Conservation (phyloP, 108 stramenopile genomes). For the Skeletonema menzelii region DNA sequence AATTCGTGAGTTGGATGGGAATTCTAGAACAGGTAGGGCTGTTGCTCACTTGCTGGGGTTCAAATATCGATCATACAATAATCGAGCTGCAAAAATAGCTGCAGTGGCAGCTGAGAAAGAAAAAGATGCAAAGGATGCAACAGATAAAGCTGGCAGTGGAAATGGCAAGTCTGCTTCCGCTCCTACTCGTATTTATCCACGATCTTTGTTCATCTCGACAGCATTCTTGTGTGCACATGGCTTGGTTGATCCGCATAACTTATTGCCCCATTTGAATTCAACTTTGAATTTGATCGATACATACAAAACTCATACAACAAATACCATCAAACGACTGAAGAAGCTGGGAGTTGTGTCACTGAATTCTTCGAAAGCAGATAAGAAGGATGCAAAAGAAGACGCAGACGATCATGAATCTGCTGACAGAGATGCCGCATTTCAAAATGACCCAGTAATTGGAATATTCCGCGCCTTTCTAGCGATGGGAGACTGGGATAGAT, state of each 20-base stretch:
- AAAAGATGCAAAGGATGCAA: background rate
- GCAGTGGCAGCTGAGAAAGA: background rate
- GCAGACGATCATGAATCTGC: background rate
- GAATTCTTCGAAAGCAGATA: constrained; percentile 20
- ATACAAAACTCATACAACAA: constrained; percentile 30
- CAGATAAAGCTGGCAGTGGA: background rate
- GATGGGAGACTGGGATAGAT: constrained; percentile 21
- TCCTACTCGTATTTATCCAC: constrained; percentile 16
- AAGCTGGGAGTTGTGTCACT: constrained; percentile 47
- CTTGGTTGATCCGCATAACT: constrained; percentile 50
- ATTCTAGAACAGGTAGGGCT: constrained; percentile 14
- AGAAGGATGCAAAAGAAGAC: constrained; percentile 1
- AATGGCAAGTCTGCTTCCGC: background rate
- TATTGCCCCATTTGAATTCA: constrained; percentile 29
- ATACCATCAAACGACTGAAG: constrained; percentile 27
- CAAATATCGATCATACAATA: constrained; percentile 60
- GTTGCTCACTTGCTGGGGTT: constrained; percentile 85
- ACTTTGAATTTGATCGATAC: constrained; percentile 21
- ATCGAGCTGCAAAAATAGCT: constrained; percentile 10
- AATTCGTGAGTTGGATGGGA: constrained; percentile 52
- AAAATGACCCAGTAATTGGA: constrained; percentile 36
- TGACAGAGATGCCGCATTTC: background rate
- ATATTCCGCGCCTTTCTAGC: constrained; percentile 34
- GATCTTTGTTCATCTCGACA: constrained; percentile 40
- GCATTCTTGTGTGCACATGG: constrained; percentile 51